These are phyloP conservation scores for Aristolochia fimbriata DNA, from an alignment of 164 flowering plant species.

Conservation along the genomic window DNA sequence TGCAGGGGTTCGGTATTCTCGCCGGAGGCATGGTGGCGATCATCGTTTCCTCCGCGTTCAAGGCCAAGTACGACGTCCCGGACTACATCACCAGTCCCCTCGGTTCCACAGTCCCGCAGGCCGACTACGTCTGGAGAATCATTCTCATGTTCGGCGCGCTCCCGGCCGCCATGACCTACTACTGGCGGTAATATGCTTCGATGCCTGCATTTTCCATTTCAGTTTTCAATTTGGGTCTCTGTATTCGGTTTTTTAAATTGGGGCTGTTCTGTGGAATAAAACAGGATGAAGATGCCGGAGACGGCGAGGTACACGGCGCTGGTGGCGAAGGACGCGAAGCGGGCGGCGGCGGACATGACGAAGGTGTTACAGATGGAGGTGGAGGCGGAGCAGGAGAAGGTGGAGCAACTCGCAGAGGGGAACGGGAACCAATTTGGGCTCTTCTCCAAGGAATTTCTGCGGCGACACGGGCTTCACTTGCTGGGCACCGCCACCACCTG, in stretches of 20 bases:
- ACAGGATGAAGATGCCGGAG: constrained; percentile 67
- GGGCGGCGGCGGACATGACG: constrained; percentile 31
- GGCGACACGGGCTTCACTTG: constrained; percentile 11
- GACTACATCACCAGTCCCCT: constrained; percentile 1
- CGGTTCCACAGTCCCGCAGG: constrained; percentile 21
- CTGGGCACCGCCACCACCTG: constrained; percentile 20
- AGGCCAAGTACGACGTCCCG: constrained; percentile 10
- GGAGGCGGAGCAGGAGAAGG: constrained; percentile 20
- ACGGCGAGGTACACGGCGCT: constrained; percentile 60
- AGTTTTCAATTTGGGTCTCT: too few relatives aligned
- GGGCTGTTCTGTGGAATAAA: too few relatives aligned
- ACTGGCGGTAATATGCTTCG: constrained; percentile 21
- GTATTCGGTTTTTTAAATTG: too few relatives aligned
- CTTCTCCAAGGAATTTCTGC: constrained; percentile 12
- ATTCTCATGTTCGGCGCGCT: constrained; percentile 35
- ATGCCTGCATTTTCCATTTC: too few relatives aligned
- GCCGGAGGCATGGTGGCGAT: constrained; percentile 29
- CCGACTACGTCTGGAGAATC: constrained; percentile 32
- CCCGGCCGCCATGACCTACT: constrained; percentile 30
- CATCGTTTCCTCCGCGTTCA: constrained; percentile 17
- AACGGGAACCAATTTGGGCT: constrained; percentile 2
- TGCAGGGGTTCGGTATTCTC: constrained; percentile 33
- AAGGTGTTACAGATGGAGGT: constrained; percentile 27
- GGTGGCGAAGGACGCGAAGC: constrained; percentile 46
- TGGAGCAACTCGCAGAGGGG: constrained; percentile 3